Percentiles rank a stretch among this genome's conserved stretches.
Conservation (phyloP, 352 stramenopile genomes). For the Phytophthora multivora region DNA sequence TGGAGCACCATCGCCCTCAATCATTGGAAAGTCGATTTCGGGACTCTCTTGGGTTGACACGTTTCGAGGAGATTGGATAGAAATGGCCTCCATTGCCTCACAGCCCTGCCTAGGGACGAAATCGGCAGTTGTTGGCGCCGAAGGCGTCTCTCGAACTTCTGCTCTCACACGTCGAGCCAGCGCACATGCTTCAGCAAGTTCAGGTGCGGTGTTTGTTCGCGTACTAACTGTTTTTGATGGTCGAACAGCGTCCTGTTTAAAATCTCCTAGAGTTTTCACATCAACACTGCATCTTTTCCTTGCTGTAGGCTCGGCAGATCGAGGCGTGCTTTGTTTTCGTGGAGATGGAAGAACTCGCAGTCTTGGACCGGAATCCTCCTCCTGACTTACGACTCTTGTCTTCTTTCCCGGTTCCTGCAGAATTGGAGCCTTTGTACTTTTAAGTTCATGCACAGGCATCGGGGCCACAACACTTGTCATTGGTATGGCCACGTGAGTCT, state of each 20-base stretch:
- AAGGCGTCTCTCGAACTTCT: slow-evolving; percentile 3
- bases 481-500: slow-evolving; percentile 64
- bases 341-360: slow-evolving; percentile 12
- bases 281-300: background rate
- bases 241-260: slow-evolving; percentile 4
- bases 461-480: slow-evolving; percentile 39
- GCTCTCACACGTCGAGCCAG: slow-evolving; percentile 21
- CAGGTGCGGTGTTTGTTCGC: slow-evolving; percentile 1
- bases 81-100: background rate
- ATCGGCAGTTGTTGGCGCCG: background rate
- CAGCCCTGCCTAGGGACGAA: background rate
- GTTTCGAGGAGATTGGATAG: background rate
- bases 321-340: slow-evolving; percentile 10
- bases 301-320: slow-evolving; percentile 4
- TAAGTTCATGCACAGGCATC: background rate
- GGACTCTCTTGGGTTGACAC: background rate
- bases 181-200: slow-evolving; percentile 22
- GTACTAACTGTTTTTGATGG: background rate
- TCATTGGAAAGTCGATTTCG: slow-evolving; percentile 15
- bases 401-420: slow-evolving; percentile 1
- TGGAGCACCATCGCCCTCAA: slow-evolving; percentile 7
- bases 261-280: background rate
- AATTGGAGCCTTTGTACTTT: background rate
- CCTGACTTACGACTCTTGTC: background rate
- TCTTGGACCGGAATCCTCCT: slow-evolving; percentile 5